A percentile compares a stretch with the other conserved stretches of the same genome.
Evolutionary conservation across 2,329 filamentous ascomycete genomes (phyloP).

Genomic region (Clarireedia monteithiana): DNA sequence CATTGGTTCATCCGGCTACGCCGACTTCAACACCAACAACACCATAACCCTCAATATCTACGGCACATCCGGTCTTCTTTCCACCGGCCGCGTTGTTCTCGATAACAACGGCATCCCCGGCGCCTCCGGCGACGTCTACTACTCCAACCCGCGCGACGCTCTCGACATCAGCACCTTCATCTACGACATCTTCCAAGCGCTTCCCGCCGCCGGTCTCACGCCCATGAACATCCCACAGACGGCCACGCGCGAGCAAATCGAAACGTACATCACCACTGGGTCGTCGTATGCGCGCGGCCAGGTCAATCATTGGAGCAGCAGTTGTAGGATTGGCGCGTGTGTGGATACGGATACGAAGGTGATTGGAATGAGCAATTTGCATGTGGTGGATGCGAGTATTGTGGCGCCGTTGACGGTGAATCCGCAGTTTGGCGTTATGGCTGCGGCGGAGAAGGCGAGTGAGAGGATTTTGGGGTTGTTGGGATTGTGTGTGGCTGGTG

Average conservation of each 20-base stretch:
- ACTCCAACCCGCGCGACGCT: constrained; percentile 39
- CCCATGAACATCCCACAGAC: constrained; percentile 41
- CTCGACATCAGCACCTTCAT: constrained; percentile 43
- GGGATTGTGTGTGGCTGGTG: background rate
- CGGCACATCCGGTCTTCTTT: constrained; percentile 46
- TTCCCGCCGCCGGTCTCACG: constrained; percentile 36
- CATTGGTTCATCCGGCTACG: constrained; percentile 40
- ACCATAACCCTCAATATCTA: constrained; percentile 50
- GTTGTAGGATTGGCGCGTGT: constrained; percentile 42
- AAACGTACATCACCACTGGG: constrained; percentile 40
- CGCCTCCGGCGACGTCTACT: constrained; percentile 37
- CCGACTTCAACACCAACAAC: constrained; percentile 33
- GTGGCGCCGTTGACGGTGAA: constrained; percentile 44
- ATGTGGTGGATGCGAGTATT: constrained; percentile 44
- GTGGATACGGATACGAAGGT: constrained; percentile 41
- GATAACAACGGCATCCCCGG: constrained; percentile 37
- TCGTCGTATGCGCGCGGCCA: constrained; percentile 41
- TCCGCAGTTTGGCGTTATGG: constrained; percentile 47
- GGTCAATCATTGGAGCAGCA: constrained; percentile 47
- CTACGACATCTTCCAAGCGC: constrained; percentile 38
- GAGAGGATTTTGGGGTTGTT: constrained; percentile 36
- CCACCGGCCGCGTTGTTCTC: constrained; percentile 39
- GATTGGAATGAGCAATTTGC: constrained; percentile 41
- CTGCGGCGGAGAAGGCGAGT: constrained; percentile 42
- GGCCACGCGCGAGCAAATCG: constrained; percentile 40